These are phyloP conservation scores for Ophiocordyceps australis DNA, from an alignment of 2,329 filamentous ascomycete genomes.

Conservation along the genomic window DNA sequence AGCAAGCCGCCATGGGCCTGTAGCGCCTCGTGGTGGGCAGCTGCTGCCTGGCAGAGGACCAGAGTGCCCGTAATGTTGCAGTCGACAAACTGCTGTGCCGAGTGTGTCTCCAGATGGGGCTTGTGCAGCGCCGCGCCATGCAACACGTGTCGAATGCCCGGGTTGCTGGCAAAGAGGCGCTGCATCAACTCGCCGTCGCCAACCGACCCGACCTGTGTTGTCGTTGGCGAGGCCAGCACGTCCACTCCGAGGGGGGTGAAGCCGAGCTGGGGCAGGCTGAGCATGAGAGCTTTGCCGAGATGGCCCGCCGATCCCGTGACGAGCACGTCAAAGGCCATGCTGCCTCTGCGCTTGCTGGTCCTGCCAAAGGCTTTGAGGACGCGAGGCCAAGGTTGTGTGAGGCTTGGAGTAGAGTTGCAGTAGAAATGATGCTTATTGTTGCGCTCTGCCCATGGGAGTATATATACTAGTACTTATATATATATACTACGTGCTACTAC, in stretches of 20 bases:
- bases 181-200: constrained; percentile 14
- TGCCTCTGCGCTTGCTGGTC: no score
- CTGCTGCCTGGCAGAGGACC: constrained; percentile 18
- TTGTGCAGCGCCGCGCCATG: constrained; percentile 28
- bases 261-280: constrained; percentile 17
- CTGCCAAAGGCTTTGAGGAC: no score
- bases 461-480: no score
- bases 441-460: no score
- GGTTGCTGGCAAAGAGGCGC: constrained; percentile 11
- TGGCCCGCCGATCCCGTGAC: constrained; percentile 28
- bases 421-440: no score
- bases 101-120: constrained; percentile 24
- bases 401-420: no score
- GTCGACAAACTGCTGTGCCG: constrained; percentile 22
- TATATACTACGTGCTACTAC: no score
- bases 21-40: constrained; percentile 6
- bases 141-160: constrained; percentile 19
- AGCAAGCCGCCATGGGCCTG: constrained; percentile 7
- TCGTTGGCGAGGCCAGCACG: constrained; percentile 17
- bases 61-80: constrained; percentile 25
- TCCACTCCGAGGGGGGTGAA: constrained; percentile 24
- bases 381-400: no score
- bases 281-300: constrained; percentile 25
- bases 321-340: constrained; percentile 21
- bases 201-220: constrained; percentile 17